phyloP scores from a whole-genome alignment of 768 basidiomycete species.

The Lanmaoa rubissima region DNA sequence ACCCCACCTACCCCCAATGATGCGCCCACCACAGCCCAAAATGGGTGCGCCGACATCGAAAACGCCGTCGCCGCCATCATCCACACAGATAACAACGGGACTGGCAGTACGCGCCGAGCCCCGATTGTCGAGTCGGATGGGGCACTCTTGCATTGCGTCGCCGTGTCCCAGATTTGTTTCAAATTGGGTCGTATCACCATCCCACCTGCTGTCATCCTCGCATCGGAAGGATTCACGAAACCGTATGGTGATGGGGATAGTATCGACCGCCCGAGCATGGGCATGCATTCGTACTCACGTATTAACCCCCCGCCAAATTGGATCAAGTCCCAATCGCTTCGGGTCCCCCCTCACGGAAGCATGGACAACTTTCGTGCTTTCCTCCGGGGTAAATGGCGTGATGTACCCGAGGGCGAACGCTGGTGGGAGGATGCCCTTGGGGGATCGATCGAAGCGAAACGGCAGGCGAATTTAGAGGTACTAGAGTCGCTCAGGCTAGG shows the following conservation, averaged over 20 bases:
- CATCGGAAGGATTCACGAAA: constrained; percentile 52
- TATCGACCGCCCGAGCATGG: neutral
- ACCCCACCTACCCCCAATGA: constrained; percentile 24
- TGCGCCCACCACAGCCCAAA: neutral
- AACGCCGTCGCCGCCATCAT: constrained; percentile 13
- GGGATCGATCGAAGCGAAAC: constrained; percentile 42
- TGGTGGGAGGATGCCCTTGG: constrained; percentile 71
- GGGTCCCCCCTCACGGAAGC: constrained; percentile 22
- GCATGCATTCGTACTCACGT: constrained; percentile 33
- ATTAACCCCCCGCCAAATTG: constrained; percentile 30
- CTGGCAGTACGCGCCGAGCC: neutral
- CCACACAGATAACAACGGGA: neutral
- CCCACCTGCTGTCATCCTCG: constrained; percentile 63
- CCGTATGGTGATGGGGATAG: constrained; percentile 8
- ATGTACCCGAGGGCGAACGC: constrained; percentile 52
- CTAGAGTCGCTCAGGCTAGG: constrained; percentile 22
- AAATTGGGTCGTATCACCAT: constrained; percentile 72
- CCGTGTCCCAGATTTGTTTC: constrained; percentile 64
- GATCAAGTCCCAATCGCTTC: constrained; percentile 24
- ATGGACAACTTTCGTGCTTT: constrained; percentile 37
- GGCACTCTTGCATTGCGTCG: constrained; percentile 57
- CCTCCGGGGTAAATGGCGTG: constrained; percentile 59
- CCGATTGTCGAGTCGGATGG: constrained; percentile 43
- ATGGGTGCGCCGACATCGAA: constrained; percentile 14
- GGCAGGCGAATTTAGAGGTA: constrained; percentile 24